Evolutionary conservation across 495 filamentous ascomycete genomes (phyloP), one percentile per base, ranked within the genome.

Genomic region (Penicillium paradoxum): DNA sequence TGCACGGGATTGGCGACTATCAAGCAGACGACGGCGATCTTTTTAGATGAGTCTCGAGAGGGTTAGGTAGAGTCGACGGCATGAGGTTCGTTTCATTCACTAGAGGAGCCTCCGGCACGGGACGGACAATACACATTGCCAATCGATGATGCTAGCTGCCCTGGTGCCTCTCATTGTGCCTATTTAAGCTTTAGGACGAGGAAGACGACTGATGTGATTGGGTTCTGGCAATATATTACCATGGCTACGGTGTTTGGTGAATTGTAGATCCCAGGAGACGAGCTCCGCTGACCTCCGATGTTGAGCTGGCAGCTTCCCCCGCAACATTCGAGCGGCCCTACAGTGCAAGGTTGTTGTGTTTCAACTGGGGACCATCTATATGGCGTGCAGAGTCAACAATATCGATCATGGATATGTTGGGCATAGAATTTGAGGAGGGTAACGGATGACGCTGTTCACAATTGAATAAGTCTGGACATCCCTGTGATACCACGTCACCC

Each of bases 61-160:
- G 4, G 7, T 15, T 10, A 9, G 17, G 11, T n/a, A 40, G 19
- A 7, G 2, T 21, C 11, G 11, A 19, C 22, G 1, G 13, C 18
- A 27, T 32, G 36, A 2, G 2, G 9, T 3, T 18, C n/a, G 15
- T 6, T 1, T 29, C 25, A 15, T 6, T 29, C 41, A 39, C 4
- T n/a, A 19, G 15, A 19, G 8, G 8, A 29, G 14, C 7, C 33
- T 27, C 21, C 51, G 55, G 51, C 51, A 49, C 3, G 4, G 9
- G 24, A 34, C 45, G 51, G 55, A 54, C 45, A n/a, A 40, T 4
- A 21, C 29, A 17, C 2, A 53, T 33, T 39, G 39, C 18, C 5
- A 45, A 37, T 58, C 32, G 27, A 54, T 58, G 55, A 58, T 58
- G 55, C 50, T 1, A 18, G 25, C 15, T 21, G 33, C 34, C 14